Evolutionary conservation across 768 basidiomycete species (phyloP).

Genomic region (Boletus reticuloceps): DNA sequence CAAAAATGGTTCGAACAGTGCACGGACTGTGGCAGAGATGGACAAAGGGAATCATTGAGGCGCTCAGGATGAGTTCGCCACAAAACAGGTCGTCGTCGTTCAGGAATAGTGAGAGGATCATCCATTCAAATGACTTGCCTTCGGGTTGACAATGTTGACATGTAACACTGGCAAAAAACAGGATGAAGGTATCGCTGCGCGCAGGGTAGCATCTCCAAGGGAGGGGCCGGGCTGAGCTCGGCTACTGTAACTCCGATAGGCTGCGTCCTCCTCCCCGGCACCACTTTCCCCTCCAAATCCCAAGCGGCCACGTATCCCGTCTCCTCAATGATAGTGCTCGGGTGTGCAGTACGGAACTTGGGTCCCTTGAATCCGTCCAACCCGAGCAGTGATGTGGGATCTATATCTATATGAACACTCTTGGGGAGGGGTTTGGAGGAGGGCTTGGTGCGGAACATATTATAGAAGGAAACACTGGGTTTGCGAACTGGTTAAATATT

Average conservation of each 20-base stretch:
- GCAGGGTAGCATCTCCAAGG: neutral
- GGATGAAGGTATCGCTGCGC: neutral
- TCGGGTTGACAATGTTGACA: no score
- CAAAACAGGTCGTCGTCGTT: no score
- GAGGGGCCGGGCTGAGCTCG: neutral
- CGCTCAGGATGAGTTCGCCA: no score
- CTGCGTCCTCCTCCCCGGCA: neutral
- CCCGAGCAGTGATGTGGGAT: no score
- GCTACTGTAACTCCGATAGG: neutral
- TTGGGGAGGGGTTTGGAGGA: neutral
- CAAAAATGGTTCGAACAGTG: no score
- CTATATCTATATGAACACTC: no score
- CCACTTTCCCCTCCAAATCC: neutral
- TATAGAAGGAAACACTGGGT: conserved; percentile 5
- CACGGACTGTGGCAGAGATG: no score
- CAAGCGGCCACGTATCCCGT: neutral
- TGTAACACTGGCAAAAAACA: neutral
- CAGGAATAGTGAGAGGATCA: no score
- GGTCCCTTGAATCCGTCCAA: no score
- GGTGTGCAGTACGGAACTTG: no score
- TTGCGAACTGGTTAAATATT: conserved; percentile 19
- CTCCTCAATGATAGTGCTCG: neutral
- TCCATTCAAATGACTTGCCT: no score
- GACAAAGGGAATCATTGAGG: no score
- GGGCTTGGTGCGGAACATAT: neutral